Percentiles rank a stretch among this genome's conserved stretches.
phyloP scores from a whole-genome alignment of 768 basidiomycete genomes.

The Russula sp. region DNA sequence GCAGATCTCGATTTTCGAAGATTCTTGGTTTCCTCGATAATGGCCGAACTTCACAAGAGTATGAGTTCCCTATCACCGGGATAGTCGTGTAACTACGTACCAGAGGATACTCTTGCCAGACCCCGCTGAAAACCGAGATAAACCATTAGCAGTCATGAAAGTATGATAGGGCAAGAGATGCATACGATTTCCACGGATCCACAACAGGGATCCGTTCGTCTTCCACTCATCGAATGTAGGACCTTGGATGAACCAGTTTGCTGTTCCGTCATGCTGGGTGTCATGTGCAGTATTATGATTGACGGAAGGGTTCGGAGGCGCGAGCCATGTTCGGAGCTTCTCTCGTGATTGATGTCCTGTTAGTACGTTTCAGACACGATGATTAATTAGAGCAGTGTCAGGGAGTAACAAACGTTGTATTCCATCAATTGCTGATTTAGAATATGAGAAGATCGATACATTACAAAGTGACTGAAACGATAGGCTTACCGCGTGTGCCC shows the following conservation, averaged over 20 bases:
- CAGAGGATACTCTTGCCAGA: constrained; percentile 11
- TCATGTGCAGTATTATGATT: constrained; percentile 11
- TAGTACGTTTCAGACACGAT: background rate
- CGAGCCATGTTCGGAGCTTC: background rate
- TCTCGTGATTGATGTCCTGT: background rate
- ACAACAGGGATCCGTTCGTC: background rate
- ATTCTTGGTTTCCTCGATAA: constrained; percentile 5
- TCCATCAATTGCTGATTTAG: background rate
- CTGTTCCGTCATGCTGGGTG: background rate
- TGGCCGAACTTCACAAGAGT: background rate
- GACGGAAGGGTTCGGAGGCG: constrained; percentile 12
- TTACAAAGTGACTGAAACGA: background rate
- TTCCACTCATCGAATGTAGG: constrained; percentile 10
- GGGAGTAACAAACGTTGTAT: background rate
- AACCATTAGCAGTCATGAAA: background rate
- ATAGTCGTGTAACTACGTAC: background rate
- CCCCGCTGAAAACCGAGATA: background rate
- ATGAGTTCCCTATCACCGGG: background rate
- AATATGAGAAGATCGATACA: background rate
- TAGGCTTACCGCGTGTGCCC: background rate
- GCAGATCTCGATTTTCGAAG: background rate
- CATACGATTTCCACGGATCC: constrained; percentile 19
- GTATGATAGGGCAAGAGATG: too few relatives aligned
- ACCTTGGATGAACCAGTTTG: constrained; percentile 8
- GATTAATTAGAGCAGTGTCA: too few relatives aligned